Base-by-base conservation (phyloP, 2,329 filamentous ascomycete genomes). In the Hymenoscyphus fraxineus region DNA sequence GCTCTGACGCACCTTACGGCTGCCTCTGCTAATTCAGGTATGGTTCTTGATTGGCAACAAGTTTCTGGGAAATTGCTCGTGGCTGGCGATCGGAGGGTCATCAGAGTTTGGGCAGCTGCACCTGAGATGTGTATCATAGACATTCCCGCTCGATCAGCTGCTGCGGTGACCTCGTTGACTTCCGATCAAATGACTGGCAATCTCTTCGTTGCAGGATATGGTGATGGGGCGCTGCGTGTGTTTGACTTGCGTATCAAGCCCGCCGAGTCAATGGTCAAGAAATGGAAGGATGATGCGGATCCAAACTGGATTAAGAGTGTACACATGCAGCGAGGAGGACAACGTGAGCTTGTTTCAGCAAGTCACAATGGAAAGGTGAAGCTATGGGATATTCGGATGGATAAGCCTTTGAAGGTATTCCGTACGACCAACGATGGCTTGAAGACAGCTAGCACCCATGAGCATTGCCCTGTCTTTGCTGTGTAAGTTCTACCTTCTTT, bases 21-120 rank as follows among this genome's bases (percentile, higher is more conserved):
- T 3, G 96, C 92, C 76, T 97, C 94, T 73, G 90, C 93, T 73
- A 96, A 97, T 76, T 93, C 93, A 1, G 95, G 95, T 27, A 89
- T 99, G 78, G 94, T 98, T 32, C 96, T 98, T 75, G 94, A 99
- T 76, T 99, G 95, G 95, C 94, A 98, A 76, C 95, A 99, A 78
- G 93, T 96, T n/a, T 92, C 92, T 70, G 95, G 95, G 7, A 91
- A 92, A 66, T 89, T 96, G 7, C 83, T 99, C n/a, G 95, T 98
- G 39, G 95, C 95, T 12, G 95, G 95, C 56, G 95, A 99, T 75
- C 92, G 97, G 62, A 91, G 95, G 64, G 91, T 97, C 40, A 97
- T 99, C 71, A 86, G 93, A 41, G 92, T 98, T 40, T 99, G 95
- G 95, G 95, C 96, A 74, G 94, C 94, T 16, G 92, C 92, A 7